Conservation (phyloP, 345 rosid genomes). For the Toxicodendron radicans region DNA sequence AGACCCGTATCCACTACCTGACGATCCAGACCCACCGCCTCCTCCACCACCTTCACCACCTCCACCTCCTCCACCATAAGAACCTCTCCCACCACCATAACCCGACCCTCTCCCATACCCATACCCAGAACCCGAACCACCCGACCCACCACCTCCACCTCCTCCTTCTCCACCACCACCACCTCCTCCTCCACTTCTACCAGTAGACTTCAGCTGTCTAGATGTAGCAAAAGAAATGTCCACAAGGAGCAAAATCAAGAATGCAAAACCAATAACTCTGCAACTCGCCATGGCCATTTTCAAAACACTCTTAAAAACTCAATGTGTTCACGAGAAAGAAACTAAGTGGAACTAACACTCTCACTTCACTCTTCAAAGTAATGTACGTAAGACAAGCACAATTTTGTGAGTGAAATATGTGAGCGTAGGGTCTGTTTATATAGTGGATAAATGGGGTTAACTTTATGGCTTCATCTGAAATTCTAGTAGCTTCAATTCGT, state of each 20-base stretch:
- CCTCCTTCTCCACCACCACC: conserved; percentile 50
- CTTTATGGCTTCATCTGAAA: background rate
- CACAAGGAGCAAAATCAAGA: conserved; percentile 42
- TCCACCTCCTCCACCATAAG: conserved; percentile 19
- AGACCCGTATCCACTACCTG: background rate
- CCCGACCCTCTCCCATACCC: conserved; percentile 38
- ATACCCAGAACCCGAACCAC: conserved; percentile 46
- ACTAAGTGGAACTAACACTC: background rate
- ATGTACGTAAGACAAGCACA: background rate
- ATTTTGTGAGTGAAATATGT: conserved; percentile 10
- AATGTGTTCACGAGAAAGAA: background rate
- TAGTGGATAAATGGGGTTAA: background rate
- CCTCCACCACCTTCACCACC: conserved; percentile 22
- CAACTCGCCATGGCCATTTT: conserved; percentile 24
- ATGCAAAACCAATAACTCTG: conserved; percentile 40
- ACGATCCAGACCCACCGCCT: background rate
- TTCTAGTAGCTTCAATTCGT: conserved; percentile 30
- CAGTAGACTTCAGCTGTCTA: conserved; percentile 27
- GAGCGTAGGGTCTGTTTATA: conserved; percentile 17
- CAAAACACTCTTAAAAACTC: background rate
- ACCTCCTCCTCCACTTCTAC: conserved; percentile 26
- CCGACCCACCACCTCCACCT: conserved; percentile 42
- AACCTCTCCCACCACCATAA: conserved; percentile 41
- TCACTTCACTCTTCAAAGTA: no score
- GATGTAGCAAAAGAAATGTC: conserved; percentile 44